These are phyloP conservation scores for Botryotinia convoluta DNA, from an alignment of 2,329 filamentous ascomycete species.

Conservation along the genomic window DNA sequence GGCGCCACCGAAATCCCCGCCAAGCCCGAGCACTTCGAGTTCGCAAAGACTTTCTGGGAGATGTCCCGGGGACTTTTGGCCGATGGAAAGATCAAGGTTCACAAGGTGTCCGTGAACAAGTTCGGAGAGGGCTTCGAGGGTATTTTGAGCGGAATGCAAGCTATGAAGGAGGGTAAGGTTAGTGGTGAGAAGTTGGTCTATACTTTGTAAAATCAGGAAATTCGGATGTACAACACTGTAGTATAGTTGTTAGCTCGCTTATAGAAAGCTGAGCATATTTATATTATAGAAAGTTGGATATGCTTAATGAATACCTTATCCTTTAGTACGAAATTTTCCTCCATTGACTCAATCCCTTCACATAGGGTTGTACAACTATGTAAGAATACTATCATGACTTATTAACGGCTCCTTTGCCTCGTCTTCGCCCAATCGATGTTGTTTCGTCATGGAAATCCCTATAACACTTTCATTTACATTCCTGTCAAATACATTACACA, in stretches of 20 bases:
- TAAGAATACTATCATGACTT: neutral
- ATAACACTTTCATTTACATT: no score
- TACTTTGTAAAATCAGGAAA: slow-evolving; percentile 36
- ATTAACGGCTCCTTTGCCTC: neutral
- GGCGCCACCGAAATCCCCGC: slow-evolving; percentile 25
- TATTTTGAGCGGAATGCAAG: slow-evolving; percentile 32
- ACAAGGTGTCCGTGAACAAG: slow-evolving; percentile 34
- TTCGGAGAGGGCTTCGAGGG: slow-evolving; percentile 37
- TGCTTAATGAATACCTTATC: neutral
- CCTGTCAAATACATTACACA: neutral
- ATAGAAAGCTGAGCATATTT: neutral
- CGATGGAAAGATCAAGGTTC: slow-evolving; percentile 41
- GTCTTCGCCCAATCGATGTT: neutral
- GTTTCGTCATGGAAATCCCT: neutral
- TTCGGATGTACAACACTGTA: no score
- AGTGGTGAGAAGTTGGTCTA: slow-evolving; percentile 48
- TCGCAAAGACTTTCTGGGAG: slow-evolving; percentile 42
- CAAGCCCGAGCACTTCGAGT: slow-evolving; percentile 39
- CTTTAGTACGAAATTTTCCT: neutral
- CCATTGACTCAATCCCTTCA: neutral
- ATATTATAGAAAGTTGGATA: neutral
- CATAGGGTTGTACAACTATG: neutral
- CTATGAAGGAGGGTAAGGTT: slow-evolving; percentile 36
- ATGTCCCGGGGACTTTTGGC: slow-evolving; percentile 39
- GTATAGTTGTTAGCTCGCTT: neutral